Evolutionary conservation across 2,329 filamentous ascomycete species (phyloP).

Genomic region (Grosmannia huntii): DNA sequence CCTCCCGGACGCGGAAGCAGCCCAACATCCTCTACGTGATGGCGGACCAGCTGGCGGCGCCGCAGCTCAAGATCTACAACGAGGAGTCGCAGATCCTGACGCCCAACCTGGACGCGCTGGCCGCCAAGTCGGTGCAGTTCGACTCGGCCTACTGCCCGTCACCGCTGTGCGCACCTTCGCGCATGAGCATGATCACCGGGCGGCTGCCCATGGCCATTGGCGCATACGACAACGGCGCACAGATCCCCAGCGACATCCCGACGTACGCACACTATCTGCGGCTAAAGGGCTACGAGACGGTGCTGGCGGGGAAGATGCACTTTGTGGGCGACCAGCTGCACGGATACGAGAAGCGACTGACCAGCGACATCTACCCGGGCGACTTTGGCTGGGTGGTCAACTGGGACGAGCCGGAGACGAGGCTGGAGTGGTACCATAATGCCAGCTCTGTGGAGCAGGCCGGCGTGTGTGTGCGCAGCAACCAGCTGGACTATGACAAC

Average conservation of each 20-base stretch:
- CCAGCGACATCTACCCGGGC: constrained; percentile 90
- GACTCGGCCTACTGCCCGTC: constrained; percentile 92
- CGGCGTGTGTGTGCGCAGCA: constrained; percentile 77
- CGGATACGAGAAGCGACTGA: constrained; percentile 83
- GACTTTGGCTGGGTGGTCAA: constrained; percentile 93
- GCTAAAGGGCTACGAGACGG: constrained; percentile 75
- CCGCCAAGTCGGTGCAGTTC: constrained; percentile 73
- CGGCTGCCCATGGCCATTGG: constrained; percentile 85
- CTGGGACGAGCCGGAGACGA: constrained; percentile 79
- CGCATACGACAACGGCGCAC: constrained; percentile 82
- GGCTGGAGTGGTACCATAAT: constrained; percentile 94
- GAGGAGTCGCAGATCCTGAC: constrained; percentile 81
- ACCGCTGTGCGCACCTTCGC: constrained; percentile 80
- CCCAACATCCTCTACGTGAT: constrained; percentile 89
- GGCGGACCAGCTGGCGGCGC: constrained; percentile 89
- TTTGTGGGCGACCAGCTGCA: constrained; percentile 92
- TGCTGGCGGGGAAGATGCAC: constrained; percentile 92
- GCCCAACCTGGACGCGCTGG: constrained; percentile 74
- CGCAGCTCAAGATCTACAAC: constrained; percentile 86
- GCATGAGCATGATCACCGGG: constrained; percentile 90
- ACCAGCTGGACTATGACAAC: constrained; percentile 92
- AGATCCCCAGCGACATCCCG: constrained; percentile 70
- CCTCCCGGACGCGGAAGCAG: constrained; percentile 21
- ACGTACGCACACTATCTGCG: constrained; percentile 91
- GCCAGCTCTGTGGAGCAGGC: constrained; percentile 87